Percentiles rank a stretch among this genome's conserved stretches.
Evolutionary conservation across 1,139 yeast species (phyloP).

Genomic region (Scheffersomyces cryptocercus): DNA sequence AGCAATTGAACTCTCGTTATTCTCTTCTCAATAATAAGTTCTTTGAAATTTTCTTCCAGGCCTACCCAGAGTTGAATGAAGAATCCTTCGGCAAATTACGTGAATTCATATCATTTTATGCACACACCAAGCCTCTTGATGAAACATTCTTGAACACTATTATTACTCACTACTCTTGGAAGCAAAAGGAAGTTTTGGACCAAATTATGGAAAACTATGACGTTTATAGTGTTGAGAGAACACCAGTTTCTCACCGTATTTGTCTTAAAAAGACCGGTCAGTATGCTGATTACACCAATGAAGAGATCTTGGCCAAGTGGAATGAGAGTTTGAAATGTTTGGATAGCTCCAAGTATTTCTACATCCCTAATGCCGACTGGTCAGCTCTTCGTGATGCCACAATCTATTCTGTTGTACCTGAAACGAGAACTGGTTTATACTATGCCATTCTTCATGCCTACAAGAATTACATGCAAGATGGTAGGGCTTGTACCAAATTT

Average conservation of each 20-base stretch:
- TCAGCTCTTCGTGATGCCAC: constrained; percentile 82
- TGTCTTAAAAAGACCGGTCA: constrained; percentile 74
- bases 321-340: constrained; percentile 53
- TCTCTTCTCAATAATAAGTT: constrained; percentile 68
- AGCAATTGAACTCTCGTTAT: constrained; percentile 55
- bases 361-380: constrained; percentile 86
- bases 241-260: constrained; percentile 76
- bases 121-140: constrained; percentile 58
- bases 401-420: constrained; percentile 40
- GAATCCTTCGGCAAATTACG: constrained; percentile 62
- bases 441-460: constrained; percentile 58
- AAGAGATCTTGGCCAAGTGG: constrained; percentile 64
- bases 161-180: constrained; percentile 71
- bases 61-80: constrained; percentile 52
- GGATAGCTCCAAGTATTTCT: constrained; percentile 54
- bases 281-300: constrained; percentile 51
- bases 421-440: constrained; percentile 55
- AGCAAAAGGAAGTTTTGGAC: constrained; percentile 62
- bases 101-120: constrained; percentile 57
- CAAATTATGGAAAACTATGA: constrained; percentile 64
- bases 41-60: constrained; percentile 65
- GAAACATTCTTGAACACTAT: constrained; percentile 81
- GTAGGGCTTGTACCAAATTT: constrained; percentile 30
- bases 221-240: constrained; percentile 56
- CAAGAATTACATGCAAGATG: constrained; percentile 45